A percentile compares a stretch with the other conserved stretches of the same genome.
Conservation (phyloP, 1,139 yeast species). For the Chernovozyma aurita region DNA sequence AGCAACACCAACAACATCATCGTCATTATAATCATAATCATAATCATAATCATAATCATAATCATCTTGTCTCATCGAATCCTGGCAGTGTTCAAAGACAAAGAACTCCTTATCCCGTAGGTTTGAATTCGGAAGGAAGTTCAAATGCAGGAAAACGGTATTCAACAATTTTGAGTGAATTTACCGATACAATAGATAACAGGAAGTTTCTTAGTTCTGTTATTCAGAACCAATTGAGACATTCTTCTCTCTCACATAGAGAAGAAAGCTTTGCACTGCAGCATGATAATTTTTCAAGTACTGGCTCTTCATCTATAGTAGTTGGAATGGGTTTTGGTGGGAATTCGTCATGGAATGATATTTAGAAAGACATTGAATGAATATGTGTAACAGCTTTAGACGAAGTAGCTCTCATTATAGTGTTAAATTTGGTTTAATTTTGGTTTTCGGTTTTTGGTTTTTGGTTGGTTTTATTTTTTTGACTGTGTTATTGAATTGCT, state of each 20-base stretch:
- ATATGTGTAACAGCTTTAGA: no score
- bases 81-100: no score
- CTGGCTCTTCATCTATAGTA: slow-evolving; percentile 6
- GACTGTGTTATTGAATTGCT: no score
- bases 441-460: no score
- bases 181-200: slow-evolving; percentile 1
- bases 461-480: no score
- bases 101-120: not conserved
- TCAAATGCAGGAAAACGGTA: slow-evolving; percentile 2
- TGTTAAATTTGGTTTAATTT: no score
- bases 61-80: no score
- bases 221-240: slow-evolving; percentile 5
- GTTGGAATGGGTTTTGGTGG: slow-evolving; percentile 9
- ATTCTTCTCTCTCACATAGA: slow-evolving; percentile 3
- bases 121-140: not conserved
- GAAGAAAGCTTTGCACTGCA: slow-evolving; percentile 1
- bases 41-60: not conserved
- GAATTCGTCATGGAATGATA: slow-evolving; percentile 16
- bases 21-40: slow-evolving; percentile 1
- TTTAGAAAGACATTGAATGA: no score
- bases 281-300: slow-evolving; percentile 5
- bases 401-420: no score
- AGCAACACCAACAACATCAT: slow-evolving; percentile 26
- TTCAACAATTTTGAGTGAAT: slow-evolving; percentile 4
- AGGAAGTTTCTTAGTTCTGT: slow-evolving; percentile 3